These are phyloP conservation scores for Fraxinus baroniana DNA, from an alignment of 305 asterid genomes.

Conservation along the genomic window DNA sequence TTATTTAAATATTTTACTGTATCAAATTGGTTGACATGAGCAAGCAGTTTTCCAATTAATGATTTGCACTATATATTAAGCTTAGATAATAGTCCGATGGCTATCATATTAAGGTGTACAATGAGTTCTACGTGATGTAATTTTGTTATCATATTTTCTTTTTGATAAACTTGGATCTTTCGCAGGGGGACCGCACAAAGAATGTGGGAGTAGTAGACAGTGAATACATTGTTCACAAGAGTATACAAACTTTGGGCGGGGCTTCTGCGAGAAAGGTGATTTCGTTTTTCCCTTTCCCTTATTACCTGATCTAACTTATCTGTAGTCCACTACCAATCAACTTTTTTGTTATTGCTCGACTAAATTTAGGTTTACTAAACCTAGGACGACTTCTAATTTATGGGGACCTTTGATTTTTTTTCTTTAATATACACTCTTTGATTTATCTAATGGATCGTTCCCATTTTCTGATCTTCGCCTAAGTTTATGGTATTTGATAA, in stretches of 20 bases:
- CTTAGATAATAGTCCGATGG: background rate
- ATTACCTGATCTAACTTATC: background rate
- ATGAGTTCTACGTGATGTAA: background rate
- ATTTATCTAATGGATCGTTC: background rate
- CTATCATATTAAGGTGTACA: background rate
- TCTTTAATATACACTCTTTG: background rate
- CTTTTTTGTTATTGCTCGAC: background rate
- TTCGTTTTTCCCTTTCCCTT: background rate
- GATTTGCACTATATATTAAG: background rate
- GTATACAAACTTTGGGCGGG: slow-evolving; percentile 96
- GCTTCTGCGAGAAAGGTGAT: slow-evolving; percentile 65
- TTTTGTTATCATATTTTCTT: background rate
- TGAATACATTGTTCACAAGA: slow-evolving; percentile 90
- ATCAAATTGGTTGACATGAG: slow-evolving; percentile 1
- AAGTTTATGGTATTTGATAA: slow-evolving; percentile 22
- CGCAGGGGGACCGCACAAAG: slow-evolving; percentile 83
- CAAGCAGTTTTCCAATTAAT: background rate
- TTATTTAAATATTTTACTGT: background rate
- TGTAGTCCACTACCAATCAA: background rate
- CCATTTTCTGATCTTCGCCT: slow-evolving; percentile 6
- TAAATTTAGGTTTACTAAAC: background rate
- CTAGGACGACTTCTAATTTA: background rate
- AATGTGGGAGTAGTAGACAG: slow-evolving; percentile 97
- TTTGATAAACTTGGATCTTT: slow-evolving; percentile 18
- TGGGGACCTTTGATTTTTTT: background rate